These are phyloP conservation scores for Nidularia sp. DNA, from an alignment of 768 basidiomycete species.

Conservation along the genomic window DNA sequence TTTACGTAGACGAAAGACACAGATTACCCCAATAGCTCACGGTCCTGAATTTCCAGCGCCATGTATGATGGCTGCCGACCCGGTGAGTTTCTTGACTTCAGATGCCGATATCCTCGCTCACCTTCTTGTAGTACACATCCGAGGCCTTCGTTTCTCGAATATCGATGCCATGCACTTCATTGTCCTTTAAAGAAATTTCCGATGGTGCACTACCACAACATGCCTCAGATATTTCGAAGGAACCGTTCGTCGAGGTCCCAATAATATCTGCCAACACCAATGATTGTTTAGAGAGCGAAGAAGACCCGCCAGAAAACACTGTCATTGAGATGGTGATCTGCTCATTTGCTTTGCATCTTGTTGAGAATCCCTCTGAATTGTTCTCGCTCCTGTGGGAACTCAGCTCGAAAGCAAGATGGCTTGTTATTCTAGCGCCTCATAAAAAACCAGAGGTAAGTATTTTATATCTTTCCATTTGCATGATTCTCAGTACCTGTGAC, in stretches of 20 bases:
- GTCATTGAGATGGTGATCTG: slow-evolving; percentile 68
- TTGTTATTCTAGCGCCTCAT: slow-evolving; percentile 69
- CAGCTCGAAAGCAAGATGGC: slow-evolving; percentile 57
- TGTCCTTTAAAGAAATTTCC: slow-evolving; percentile 63
- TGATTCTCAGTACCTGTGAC: background rate
- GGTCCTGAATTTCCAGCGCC: slow-evolving; percentile 27
- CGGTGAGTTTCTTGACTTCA: slow-evolving; percentile 30
- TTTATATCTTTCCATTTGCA: background rate
- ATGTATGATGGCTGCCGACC: slow-evolving; percentile 43
- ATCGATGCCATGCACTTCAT: slow-evolving; percentile 44
- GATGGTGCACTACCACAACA: slow-evolving; percentile 45
- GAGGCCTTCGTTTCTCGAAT: slow-evolving; percentile 56
- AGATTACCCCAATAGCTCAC: slow-evolving; percentile 23
- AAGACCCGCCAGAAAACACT: too few species aligned
- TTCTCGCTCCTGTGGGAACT: slow-evolving; percentile 65
- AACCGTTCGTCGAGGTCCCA: too few species aligned
- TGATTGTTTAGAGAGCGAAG: too few species aligned
- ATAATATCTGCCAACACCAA: too few species aligned
- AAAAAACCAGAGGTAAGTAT: slow-evolving; percentile 65
- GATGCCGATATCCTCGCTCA: slow-evolving; percentile 1
- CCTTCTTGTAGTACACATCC: slow-evolving; percentile 47
- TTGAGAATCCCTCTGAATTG: slow-evolving; percentile 55
- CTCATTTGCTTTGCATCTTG: slow-evolving; percentile 72
- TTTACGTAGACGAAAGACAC: slow-evolving; percentile 12
- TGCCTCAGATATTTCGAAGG: slow-evolving; percentile 11